These are phyloP conservation scores for Saccharomycopsis hybrid DNA, from an alignment of 1,139 yeast genomes.

Conservation along the genomic window DNA sequence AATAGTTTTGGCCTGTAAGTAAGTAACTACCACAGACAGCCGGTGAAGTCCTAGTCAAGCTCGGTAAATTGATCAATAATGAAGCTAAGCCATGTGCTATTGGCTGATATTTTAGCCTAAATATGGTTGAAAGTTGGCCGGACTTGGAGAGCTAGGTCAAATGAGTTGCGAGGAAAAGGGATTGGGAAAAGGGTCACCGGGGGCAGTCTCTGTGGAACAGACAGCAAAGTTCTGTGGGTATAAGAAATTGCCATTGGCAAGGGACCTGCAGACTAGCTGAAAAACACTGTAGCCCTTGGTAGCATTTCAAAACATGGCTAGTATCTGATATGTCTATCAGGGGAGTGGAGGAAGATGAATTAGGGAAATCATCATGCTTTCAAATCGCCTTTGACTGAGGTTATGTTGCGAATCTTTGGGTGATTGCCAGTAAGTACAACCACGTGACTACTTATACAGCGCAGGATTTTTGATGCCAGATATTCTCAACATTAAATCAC, in stretches of 20 bases:
- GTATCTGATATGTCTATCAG: no score
- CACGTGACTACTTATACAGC: no score
- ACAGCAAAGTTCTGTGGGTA: slow-evolving; percentile 52
- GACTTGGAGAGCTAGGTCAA: slow-evolving; percentile 59
- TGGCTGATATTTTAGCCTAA: slow-evolving; percentile 53
- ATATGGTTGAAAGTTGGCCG: slow-evolving; percentile 69
- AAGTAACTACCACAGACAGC: slow-evolving; percentile 57
- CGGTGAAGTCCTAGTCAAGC: slow-evolving; percentile 74
- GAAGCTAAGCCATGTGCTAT: slow-evolving; percentile 51
- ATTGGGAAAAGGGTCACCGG: slow-evolving; percentile 84
- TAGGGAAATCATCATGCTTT: no score
- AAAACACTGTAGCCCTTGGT: no score
- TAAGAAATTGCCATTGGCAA: slow-evolving; percentile 73
- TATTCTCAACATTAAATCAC: no score
- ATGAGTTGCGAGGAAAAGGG: slow-evolving; percentile 67
- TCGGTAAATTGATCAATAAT: slow-evolving; percentile 50
- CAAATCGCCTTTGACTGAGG: no score
- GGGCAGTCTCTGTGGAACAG: slow-evolving; percentile 55
- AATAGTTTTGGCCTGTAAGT: slow-evolving; percentile 39
- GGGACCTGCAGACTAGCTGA: slow-evolving; percentile 52
- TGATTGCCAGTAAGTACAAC: no score
- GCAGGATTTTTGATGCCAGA: no score
- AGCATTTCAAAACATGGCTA: no score
- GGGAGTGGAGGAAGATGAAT: no score
- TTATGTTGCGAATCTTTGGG: no score